Conservation (phyloP, 768 basidiomycete species). For the Pulveroboletus sp. region DNA sequence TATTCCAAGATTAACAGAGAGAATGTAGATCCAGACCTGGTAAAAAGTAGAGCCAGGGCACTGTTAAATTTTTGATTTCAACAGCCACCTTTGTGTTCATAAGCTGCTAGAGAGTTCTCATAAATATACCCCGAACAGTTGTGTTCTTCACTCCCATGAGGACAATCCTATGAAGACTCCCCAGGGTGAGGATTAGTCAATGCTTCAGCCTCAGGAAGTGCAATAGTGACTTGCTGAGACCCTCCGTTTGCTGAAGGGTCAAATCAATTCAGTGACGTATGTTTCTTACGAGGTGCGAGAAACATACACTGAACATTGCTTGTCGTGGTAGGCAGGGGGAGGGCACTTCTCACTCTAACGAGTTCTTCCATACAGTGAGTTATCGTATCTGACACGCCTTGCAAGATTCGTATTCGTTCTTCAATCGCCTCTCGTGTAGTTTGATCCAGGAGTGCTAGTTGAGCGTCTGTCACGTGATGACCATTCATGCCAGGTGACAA, state of each 20-base stretch:
- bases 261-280: background rate
- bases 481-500: constrained; percentile 34
- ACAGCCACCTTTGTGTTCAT: background rate
- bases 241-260: background rate
- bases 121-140: background rate
- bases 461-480: constrained; percentile 39
- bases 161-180: constrained; percentile 2
- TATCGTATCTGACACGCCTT: constrained; percentile 72
- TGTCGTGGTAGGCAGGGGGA: constrained; percentile 40
- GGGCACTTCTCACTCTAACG: constrained; percentile 64
- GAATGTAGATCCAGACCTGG: constrained; percentile 50
- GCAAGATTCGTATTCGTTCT: constrained; percentile 73
- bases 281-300: background rate
- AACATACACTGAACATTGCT: constrained; percentile 12
- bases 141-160: background rate
- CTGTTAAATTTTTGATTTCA: constrained; percentile 26
- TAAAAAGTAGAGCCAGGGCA: constrained; percentile 47
- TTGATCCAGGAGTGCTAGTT: constrained; percentile 59
- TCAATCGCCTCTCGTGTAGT: constrained; percentile 80
- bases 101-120: background rate
- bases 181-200: background rate
- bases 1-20: constrained; percentile 58
- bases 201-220: background rate
- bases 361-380: constrained; percentile 76
- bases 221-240: background rate